phyloP scores from a whole-genome alignment of 225 moss, liverwort and hornwort species.

The Polytrichum formosum region DNA sequence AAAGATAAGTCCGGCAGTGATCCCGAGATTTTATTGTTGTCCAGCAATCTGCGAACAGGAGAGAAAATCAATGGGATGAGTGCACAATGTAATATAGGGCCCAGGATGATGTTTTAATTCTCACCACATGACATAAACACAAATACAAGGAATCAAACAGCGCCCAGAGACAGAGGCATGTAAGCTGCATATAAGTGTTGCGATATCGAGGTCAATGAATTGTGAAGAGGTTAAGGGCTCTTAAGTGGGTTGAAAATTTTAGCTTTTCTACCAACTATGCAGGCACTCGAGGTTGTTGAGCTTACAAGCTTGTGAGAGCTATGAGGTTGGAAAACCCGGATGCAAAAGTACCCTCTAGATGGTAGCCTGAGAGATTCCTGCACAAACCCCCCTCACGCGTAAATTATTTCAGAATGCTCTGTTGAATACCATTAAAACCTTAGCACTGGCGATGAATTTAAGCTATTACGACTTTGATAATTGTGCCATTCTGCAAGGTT shows the following conservation, averaged over 20 bases:
- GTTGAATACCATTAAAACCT: no score
- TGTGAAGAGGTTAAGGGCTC: neutral
- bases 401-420: neutral
- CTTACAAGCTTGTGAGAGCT: slow-evolving; percentile 29
- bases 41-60: neutral
- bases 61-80: no score
- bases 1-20: no score
- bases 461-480: neutral
- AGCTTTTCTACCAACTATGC: neutral
- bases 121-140: neutral
- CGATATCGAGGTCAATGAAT: no score
- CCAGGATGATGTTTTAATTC: no score
- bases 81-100: no score
- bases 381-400: neutral
- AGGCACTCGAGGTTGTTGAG: neutral
- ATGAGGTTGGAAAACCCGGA: slow-evolving; percentile 13
- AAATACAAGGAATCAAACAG: no score
- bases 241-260: neutral
- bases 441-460: no score
- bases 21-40: no score
- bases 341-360: slow-evolving; percentile 10
- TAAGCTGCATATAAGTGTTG: no score
- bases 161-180: no score
- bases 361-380: slow-evolving; percentile 20
- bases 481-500: no score